Percentiles rank a stretch among this genome's conserved stretches.
Conservation (phyloP, 352 stramenopile genomes). For the Globisporangium alternatum region DNA sequence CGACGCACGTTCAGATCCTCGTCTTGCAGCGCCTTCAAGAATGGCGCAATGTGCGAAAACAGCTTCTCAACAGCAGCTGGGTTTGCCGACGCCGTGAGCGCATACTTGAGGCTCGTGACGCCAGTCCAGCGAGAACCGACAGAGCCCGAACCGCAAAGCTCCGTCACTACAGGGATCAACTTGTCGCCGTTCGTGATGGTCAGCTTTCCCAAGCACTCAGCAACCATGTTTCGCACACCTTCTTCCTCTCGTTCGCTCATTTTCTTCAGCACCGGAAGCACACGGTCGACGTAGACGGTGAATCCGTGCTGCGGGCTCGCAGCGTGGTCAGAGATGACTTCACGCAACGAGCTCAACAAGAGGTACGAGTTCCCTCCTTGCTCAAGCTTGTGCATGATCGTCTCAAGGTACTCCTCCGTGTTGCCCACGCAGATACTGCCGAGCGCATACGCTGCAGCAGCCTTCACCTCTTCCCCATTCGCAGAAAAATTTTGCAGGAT, state of each 20-base stretch:
- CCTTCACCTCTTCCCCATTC: conserved; percentile 93
- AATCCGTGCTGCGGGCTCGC: conserved; percentile 74
- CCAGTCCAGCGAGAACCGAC: conserved; percentile 87
- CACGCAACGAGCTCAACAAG: conserved; percentile 93
- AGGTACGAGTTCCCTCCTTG: conserved; percentile 93
- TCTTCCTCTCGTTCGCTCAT: conserved; percentile 94
- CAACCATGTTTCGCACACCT: conserved; percentile 96
- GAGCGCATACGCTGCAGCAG: conserved; percentile 94
- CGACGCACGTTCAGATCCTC: conserved; percentile 95
- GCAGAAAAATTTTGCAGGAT: conserved; percentile 89
- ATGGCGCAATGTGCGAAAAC: conserved; percentile 81
- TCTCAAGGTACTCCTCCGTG: conserved; percentile 85
- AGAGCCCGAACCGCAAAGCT: conserved; percentile 60
- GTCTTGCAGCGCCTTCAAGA: conserved; percentile 92
- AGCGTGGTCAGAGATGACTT: conserved; percentile 92
- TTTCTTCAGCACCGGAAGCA: conserved; percentile 93
- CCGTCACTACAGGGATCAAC: conserved; percentile 90
- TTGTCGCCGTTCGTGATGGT: conserved; percentile 86
- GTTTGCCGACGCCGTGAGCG: conserved; percentile 41
- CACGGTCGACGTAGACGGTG: conserved; percentile 71
- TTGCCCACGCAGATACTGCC: conserved; percentile 95
- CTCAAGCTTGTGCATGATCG: conserved; percentile 94
- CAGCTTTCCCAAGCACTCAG: conserved; percentile 96
- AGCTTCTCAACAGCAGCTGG: conserved; percentile 41
- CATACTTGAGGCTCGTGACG: conserved; percentile 92